Evolutionary conservation across 2,329 filamentous ascomycete genomes (phyloP), one percentile per base, ranked within the genome.

Genomic region (Chaetomium olivaceum): DNA sequence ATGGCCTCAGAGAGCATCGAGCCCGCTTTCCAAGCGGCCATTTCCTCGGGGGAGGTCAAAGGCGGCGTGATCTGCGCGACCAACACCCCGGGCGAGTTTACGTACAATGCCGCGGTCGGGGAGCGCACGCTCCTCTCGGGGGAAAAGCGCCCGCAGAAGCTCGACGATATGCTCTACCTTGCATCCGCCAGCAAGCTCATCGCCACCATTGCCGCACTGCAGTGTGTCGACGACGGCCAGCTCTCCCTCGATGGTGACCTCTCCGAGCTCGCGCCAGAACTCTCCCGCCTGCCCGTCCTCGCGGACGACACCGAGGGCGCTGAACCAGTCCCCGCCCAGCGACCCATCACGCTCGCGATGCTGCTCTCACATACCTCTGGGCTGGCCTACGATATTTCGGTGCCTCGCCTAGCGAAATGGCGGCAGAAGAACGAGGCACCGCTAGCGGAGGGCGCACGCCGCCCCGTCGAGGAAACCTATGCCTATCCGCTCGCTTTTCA

Each of bases 311-410:
- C 78, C 12, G 77, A 79, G 0, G 73, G 80, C 1, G 80, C 76
- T 21, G 74, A 74, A 1, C 68, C 81, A 0, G 74, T 77, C 9
- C 74, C 78, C 0, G 68, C 70, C 0, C 54, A 58, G 0, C 69
- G 73, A 0, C 76, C 78, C 5, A 80, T 87, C 57, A 87, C 83
- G 0, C 77, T 68, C 29, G 77, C 76, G 8, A 74, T 75, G 39
- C 76, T 86, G 0, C 76, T 86, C 2, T 80, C 80, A 0, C 84
- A 86, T 71, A 81, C 82, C 0, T 75, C 78, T 3, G 84, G 84
- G 2, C 66, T 83, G 0, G 76, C 74, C 0, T 83, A 84, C 71
- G 81, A 82, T 50, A 62, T 76, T 21, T 71, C 75, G 19, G 76
- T 81, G 52, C 77, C 80, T 0, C 73, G 76, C 3, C 71, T 81